phyloP scores from a whole-genome alignment of 2,329 filamentous ascomycete species.

The Fusarium falciforme region DNA sequence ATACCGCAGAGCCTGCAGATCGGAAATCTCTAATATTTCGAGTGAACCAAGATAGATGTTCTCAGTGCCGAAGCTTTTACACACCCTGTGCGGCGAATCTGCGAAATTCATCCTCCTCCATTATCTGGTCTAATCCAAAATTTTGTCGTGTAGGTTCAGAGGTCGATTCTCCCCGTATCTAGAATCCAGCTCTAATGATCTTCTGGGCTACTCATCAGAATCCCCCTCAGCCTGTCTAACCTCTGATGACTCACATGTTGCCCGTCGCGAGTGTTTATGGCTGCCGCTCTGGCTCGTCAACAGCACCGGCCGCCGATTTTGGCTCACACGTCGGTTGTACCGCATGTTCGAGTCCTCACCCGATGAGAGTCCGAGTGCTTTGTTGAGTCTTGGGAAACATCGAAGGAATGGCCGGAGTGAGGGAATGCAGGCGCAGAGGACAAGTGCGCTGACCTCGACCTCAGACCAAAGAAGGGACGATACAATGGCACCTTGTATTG shows the following conservation, averaged over 20 bases:
- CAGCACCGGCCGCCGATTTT: not conserved
- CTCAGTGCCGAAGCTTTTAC: too few relatives aligned
- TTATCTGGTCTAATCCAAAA: not conserved
- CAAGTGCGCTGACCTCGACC: not conserved
- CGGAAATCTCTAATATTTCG: not conserved
- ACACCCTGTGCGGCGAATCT: too few relatives aligned
- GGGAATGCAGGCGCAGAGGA: not conserved
- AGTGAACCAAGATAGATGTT: too few relatives aligned
- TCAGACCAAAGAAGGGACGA: not conserved
- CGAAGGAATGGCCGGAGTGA: not conserved
- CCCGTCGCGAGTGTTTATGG: not conserved
- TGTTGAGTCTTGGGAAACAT: not conserved
- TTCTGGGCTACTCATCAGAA: not conserved
- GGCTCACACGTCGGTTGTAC: not conserved
- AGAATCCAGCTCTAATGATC: not conserved
- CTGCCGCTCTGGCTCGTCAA: not conserved
- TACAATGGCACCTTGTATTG: not conserved
- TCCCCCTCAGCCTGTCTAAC: not conserved
- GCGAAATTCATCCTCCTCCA: not conserved
- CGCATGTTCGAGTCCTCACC: not conserved
- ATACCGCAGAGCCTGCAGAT: not conserved
- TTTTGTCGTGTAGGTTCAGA: not conserved
- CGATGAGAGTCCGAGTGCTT: not conserved
- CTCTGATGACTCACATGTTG: not conserved
- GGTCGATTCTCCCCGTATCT: not conserved